phyloP scores from a whole-genome alignment of 257 asterid species.

The Solanum medicagineum region DNA sequence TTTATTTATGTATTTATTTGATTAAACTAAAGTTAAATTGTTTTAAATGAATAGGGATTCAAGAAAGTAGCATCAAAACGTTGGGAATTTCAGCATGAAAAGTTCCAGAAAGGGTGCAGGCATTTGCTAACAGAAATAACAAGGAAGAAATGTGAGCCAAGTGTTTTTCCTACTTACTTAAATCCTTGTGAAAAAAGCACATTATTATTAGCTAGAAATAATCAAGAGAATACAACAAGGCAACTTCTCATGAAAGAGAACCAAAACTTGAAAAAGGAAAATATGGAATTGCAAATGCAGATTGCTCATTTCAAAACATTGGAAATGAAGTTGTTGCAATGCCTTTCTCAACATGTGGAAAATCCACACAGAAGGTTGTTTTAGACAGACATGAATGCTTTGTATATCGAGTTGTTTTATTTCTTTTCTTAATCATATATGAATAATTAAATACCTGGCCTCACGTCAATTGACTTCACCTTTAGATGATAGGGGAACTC shows the following conservation, averaged over 20 bases:
- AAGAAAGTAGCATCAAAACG: slow-evolving; percentile 43
- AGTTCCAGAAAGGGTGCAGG: slow-evolving; percentile 33
- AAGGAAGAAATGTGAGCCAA: slow-evolving; percentile 40
- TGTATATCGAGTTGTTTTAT: background rate
- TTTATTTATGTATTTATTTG: too few relatives aligned
- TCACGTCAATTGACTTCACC: background rate
- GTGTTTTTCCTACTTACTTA: slow-evolving; percentile 37
- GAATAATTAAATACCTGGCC: background rate
- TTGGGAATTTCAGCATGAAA: slow-evolving; percentile 60
- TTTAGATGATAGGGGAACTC: too few relatives aligned
- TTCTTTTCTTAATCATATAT: too few relatives aligned
- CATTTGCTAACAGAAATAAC: slow-evolving; percentile 33
- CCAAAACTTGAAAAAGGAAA: slow-evolving; percentile 26
- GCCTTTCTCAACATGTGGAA: slow-evolving; percentile 10
- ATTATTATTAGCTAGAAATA: background rate
- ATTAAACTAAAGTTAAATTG: background rate
- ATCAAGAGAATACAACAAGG: background rate
- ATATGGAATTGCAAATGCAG: slow-evolving; percentile 35
- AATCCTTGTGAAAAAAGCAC: slow-evolving; percentile 13
- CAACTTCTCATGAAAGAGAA: slow-evolving; percentile 38
- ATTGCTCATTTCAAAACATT: slow-evolving; percentile 37
- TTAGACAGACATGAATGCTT: rapidly evolving
- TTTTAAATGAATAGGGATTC: slow-evolving; percentile 25
- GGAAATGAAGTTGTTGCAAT: slow-evolving; percentile 19
- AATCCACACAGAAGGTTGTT: slow-evolving; percentile 4